Percentiles rank a stretch among this genome's conserved stretches.
Conservation (phyloP, 2,329 filamentous ascomycete genomes). For the Colletotrichum sp. region DNA sequence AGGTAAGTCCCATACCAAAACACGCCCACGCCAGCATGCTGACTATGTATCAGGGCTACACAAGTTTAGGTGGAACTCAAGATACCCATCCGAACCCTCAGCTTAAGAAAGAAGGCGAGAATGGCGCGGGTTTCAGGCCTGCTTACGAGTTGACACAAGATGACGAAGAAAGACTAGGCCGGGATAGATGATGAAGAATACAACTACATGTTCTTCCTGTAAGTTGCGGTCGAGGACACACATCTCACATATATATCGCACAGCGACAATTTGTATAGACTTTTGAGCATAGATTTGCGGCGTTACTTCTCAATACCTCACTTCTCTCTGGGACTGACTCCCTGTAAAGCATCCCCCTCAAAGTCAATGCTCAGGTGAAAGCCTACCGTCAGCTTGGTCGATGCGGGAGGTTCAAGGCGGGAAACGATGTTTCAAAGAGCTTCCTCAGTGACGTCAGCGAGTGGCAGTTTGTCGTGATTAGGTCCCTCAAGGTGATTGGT, state of each 20-base stretch:
- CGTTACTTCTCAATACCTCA: not conserved
- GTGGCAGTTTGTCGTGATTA: not conserved
- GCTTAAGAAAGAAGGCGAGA: slow-evolving; percentile 48
- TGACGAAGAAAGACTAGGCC: slow-evolving; percentile 77
- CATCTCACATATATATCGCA: not conserved
- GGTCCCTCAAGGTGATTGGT: not conserved
- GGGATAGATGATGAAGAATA: slow-evolving; percentile 53
- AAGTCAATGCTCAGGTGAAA: not conserved
- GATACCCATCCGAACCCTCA: slow-evolving; percentile 91
- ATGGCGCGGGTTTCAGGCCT: slow-evolving; percentile 60
- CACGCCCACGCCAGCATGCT: not conserved
- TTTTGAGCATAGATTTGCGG: slow-evolving; percentile 1
- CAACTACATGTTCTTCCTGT: not conserved
- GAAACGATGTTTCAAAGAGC: not conserved
- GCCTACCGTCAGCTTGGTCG: not conserved
- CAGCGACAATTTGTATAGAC: slow-evolving; percentile 1
- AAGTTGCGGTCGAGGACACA: not conserved
- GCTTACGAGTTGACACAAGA: slow-evolving; percentile 79
- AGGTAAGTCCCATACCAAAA: slow-evolving; percentile 13
- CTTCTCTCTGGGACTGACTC: not conserved
- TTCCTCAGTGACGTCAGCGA: not conserved
- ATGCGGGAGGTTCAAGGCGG: not conserved
- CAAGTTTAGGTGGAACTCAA: slow-evolving; percentile 85
- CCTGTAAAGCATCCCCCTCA: not conserved
- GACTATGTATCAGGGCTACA: slow-evolving; percentile 67